Evolutionary conservation across 2,329 filamentous ascomycete genomes (phyloP), one percentile per base, ranked within the genome.

Genomic region (Claviceps citrina): DNA sequence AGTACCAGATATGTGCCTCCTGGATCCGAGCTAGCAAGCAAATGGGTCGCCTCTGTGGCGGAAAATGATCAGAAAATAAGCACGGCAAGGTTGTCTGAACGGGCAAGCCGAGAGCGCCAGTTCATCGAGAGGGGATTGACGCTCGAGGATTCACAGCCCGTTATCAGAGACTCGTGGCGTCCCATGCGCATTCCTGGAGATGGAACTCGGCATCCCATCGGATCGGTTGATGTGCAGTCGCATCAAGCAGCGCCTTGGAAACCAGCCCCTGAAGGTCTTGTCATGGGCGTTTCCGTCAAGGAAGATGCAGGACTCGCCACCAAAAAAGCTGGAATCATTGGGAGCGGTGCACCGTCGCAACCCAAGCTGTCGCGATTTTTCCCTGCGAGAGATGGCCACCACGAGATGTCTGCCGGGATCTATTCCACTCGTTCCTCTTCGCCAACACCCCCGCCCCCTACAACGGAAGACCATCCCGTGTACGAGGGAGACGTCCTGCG

Each of bases 391-490:
- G 73, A 76, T 48, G 47, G 57, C 26, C 67, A 66, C 12, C 50
- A 57, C 8, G 66, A 70, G 19, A 57, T 63, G 16, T 43, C 49
- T 36, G 48, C 52, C 15, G 43, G 50, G 38, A 51, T 49, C 19
- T 65, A 65, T 33, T 57, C 61, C n/a, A 53, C 58, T 4, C 62
- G 68, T 31, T 60, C 66, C 4, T 64, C 62, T 16, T 80, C 76
- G 5, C 76, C 81, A 13, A 80, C 78, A 3, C 81, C 81, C 0
- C 82, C 82, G 3, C 82, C 84, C 35, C 80, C 80, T 1, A 77
- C 74, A 16, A 76, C 74, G 58, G 70, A 73, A 45, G 76, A 71
- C 8, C 82, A 87, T 51, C 82, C 82, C 5, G 82, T 71, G 2
- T 84, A 82, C 47, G 75, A 78, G 48, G 78, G 81, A 24, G 73